These are phyloP conservation scores for Tuber microsphaerosporum DNA, from an alignment of 495 filamentous ascomycete species.

Conservation along the genomic window DNA sequence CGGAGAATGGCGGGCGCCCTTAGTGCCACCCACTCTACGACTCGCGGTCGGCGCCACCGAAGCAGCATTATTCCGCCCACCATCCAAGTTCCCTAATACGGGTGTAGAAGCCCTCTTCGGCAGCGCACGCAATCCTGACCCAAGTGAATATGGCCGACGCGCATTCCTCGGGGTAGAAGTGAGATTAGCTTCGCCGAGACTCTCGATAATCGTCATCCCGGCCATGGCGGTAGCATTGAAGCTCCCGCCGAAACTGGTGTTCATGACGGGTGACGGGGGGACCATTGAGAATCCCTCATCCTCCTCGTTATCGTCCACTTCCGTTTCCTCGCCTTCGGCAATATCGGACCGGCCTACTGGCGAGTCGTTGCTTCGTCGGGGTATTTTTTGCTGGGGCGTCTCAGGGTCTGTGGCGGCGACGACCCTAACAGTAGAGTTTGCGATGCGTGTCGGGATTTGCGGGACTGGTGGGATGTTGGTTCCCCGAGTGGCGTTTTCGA, in stretches of 20 bases:
- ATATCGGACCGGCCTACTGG: background rate
- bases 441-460: constrained; percentile 6
- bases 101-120: constrained; percentile 28
- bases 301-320: constrained; percentile 23
- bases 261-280: constrained; percentile 28
- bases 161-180: constrained; percentile 4
- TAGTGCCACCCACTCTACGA: constrained; percentile 5
- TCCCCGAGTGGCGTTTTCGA: constrained; percentile 19
- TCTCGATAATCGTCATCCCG: constrained; percentile 35
- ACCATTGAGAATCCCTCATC: constrained; percentile 10
- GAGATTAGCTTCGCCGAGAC: constrained; percentile 19
- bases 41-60: background rate
- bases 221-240: constrained; percentile 31
- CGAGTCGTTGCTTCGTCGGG: background rate
- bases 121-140: constrained; percentile 17
- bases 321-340: constrained; percentile 28
- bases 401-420: constrained; percentile 19
- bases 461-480: constrained; percentile 21
- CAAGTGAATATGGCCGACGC: constrained; percentile 6
- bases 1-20: background rate
- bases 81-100: constrained; percentile 9
- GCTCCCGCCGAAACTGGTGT: constrained; percentile 28
- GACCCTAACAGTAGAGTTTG: constrained; percentile 8
- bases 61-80: constrained; percentile 20
- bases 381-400: background rate